phyloP scores from a whole-genome alignment of 305 asterid genomes.

The Coffea humblotiana region DNA sequence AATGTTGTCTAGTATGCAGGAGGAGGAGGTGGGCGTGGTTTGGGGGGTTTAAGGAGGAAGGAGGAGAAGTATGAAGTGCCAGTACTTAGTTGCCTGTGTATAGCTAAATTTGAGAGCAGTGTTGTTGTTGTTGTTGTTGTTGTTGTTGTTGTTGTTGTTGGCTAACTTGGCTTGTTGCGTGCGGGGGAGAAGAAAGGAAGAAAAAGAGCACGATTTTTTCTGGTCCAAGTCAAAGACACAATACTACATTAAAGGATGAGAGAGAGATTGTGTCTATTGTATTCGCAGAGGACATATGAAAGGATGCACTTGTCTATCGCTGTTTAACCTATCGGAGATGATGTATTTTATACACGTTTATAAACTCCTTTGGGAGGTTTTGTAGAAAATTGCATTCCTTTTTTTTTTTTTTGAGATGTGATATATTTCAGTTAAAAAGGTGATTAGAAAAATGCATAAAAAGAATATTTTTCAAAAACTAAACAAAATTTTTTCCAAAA shows the following conservation, averaged over 20 bases:
- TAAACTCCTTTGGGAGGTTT: too few relatives aligned
- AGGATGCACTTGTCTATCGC: too few relatives aligned
- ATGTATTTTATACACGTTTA: too few relatives aligned
- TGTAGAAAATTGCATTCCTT: too few relatives aligned
- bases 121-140: constrained; percentile 28
- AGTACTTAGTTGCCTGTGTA: neutral
- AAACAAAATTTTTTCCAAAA: too few relatives aligned
- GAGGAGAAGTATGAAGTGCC: neutral
- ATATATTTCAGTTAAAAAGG: too few relatives aligned
- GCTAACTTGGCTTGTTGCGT: too few relatives aligned
- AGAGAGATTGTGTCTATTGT: constrained; percentile 15
- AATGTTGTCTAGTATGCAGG: neutral
- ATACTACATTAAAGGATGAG: constrained; percentile 29
- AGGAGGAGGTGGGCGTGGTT: constrained; percentile 9
- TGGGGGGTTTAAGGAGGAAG: neutral
- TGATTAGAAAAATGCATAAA: too few relatives aligned
- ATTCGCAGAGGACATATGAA: too few relatives aligned
- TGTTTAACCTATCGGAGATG: too few relatives aligned
- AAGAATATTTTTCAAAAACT: too few relatives aligned
- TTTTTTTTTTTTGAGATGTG: too few relatives aligned
- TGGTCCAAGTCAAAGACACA: constrained; percentile 52
- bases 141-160: constrained; percentile 27
- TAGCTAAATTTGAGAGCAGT: constrained; percentile 33
- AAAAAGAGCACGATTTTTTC: neutral
- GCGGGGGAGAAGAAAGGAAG: constrained; percentile 17